Evolutionary conservation across 345 rosid genomes (phyloP), one percentile per base, ranked within the genome.

Genomic region (Citrus maxima): DNA sequence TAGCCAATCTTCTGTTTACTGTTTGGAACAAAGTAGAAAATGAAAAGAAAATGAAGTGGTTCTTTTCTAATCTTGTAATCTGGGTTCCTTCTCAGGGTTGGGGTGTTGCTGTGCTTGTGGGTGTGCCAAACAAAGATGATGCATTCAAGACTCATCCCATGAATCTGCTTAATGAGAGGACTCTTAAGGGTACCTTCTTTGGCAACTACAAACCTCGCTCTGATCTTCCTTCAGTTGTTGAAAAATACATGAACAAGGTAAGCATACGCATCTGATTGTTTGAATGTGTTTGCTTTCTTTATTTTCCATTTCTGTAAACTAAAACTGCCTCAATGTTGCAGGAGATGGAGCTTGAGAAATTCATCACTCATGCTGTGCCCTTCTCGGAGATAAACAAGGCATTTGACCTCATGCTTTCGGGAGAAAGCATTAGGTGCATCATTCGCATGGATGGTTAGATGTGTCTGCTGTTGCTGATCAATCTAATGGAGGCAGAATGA

Each of bases 101-200:
- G 95, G 95, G 95, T 81, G 95, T 91, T 71, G 93, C 92, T 25
- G 95, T 91, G 5, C 86, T 89, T 37, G 92, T 88, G 1, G 93
- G 92, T n/a, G 88, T 88, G 51, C 93, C 93, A 10, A 87, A 78
- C 83, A 91, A 88, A 84, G 93, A 90, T 56, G 93, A 82, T 38
- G 82, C 85, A 0, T 90, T 90, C 85, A 88, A 90, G 84, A 88
- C 92, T 55, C 88, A 87, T 78, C 93, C 91, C 0, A 68, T 90
- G 84, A 91, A 88, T 56, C 13, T 90, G 0, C 86, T 90, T 73
- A 88, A 90, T 66, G 95, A 88, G 82, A 91, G 88, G 78, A 91
- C 93, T 14, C 90, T 91, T 1, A 90, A 88, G 80, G 95, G 93
- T 18, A 88, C 95, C 54, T 87, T 90, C 85, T 90, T 87, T 0